These are phyloP conservation scores for Jamesozyma gamospora DNA, from an alignment of 805 yeast genomes.

Conservation along the genomic window DNA sequence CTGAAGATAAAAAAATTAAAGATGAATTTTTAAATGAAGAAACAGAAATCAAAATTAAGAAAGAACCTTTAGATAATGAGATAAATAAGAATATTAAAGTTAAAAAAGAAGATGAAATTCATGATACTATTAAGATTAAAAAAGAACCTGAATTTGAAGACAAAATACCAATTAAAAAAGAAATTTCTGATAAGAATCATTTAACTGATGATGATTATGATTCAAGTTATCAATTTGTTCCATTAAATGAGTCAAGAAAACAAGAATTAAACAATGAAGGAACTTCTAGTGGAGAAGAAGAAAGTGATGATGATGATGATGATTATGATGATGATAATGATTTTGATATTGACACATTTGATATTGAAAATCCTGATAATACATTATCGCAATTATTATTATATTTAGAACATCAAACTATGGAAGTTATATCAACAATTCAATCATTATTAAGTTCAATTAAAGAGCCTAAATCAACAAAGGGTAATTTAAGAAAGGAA, in stretches of 20 bases:
- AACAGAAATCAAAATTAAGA: neutral
- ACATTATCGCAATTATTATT: slow-evolving; percentile 73
- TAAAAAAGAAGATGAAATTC: neutral
- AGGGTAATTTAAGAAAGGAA: slow-evolving; percentile 61
- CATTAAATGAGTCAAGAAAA: slow-evolving; percentile 2
- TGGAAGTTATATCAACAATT: slow-evolving; percentile 80
- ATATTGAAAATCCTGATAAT: slow-evolving; percentile 79
- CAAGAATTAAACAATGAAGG: slow-evolving; percentile 9
- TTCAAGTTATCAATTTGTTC: slow-evolving; percentile 12
- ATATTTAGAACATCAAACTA: slow-evolving; percentile 88
- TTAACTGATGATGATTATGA: slow-evolving; percentile 3
- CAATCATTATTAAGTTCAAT: slow-evolving; percentile 71
- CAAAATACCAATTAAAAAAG: neutral
- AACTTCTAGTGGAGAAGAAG: slow-evolving; percentile 15
- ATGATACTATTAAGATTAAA: neutral
- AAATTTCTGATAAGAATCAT: neutral
- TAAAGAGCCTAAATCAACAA: slow-evolving; percentile 65
- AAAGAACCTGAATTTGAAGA: neutral
- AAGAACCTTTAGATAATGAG: too few species aligned
- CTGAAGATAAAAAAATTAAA: too few species aligned
- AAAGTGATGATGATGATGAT: slow-evolving; percentile 5
- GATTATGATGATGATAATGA: slow-evolving; percentile 20
- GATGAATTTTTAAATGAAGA: neutral
- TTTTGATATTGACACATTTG: slow-evolving; percentile 66
- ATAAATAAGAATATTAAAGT: neutral